Evolutionary conservation across 257 asterid genomes (phyloP).

Genomic region (Ballota nigra): DNA sequence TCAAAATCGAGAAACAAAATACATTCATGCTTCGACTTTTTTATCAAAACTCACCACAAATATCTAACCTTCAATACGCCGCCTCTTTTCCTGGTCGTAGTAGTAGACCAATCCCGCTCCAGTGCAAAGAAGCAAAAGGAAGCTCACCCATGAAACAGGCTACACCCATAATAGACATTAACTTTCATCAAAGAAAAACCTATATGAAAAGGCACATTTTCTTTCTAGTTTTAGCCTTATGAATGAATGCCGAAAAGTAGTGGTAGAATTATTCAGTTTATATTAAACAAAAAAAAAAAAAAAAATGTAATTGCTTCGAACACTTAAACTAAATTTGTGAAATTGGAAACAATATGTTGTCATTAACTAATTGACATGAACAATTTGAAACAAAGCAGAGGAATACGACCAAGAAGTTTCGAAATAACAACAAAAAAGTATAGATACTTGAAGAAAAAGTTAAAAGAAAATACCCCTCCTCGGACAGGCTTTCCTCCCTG

Average conservation of each 20-base stretch:
- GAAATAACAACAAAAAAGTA: background rate
- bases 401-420: background rate
- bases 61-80: constrained; percentile 77
- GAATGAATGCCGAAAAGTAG: background rate
- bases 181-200: background rate
- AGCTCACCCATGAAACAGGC: constrained; percentile 95
- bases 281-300: background rate
- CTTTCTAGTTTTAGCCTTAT: background rate
- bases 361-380: constrained; percentile 3
- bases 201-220: background rate
- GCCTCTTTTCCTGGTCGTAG: constrained; percentile 83
- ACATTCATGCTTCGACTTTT: background rate
- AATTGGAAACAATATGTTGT: background rate
- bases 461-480: constrained; percentile 53
- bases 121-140: constrained; percentile 71
- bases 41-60: constrained; percentile 55
- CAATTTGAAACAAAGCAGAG: background rate
- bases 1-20: background rate
- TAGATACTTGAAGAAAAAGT: background rate
- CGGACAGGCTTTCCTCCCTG: constrained; percentile 67
- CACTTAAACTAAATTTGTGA: background rate
- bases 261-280: background rate
- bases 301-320: background rate
- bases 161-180: constrained; percentile 22
- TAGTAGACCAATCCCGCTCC: constrained; percentile 76